Evolutionary conservation across 2,329 filamentous ascomycete genomes (phyloP).

Genomic region (Didymella pinodella): DNA sequence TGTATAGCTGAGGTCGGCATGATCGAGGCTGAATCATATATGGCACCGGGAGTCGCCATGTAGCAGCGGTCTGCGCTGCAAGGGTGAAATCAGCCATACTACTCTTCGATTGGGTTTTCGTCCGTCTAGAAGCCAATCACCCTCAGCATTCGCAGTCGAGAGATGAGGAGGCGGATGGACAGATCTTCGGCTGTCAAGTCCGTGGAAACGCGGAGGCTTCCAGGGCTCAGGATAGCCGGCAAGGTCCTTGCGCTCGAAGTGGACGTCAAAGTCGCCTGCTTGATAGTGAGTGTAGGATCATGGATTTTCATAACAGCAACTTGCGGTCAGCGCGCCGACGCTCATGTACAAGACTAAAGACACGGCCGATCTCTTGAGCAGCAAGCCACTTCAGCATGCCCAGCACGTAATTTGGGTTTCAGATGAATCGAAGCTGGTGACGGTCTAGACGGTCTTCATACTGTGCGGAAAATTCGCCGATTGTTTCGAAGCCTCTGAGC

Average conservation of each 20-base stretch:
- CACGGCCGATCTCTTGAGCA: constrained; percentile 20
- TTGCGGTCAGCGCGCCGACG: constrained; percentile 16
- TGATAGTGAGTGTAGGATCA: not conserved
- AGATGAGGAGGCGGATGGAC: not conserved
- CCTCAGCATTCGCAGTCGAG: not conserved
- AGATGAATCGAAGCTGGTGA: not conserved
- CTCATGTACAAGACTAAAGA: constrained; percentile 16
- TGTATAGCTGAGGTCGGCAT: constrained; percentile 20
- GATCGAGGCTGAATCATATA: constrained; percentile 15
- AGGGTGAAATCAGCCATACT: not conserved
- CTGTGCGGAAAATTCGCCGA: not conserved
- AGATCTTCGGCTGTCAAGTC: not conserved
- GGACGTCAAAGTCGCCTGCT: constrained; percentile 2
- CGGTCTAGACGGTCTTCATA: not conserved
- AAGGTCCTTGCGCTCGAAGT: constrained; percentile 10
- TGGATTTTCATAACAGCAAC: not conserved
- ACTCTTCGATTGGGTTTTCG: not conserved
- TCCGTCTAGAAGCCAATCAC: not conserved
- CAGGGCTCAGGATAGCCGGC: not conserved
- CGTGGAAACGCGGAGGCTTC: too few species aligned
- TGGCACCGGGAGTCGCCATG: not conserved
- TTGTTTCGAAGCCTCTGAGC: not conserved
- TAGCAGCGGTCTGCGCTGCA: not conserved
- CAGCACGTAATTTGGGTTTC: too few species aligned
- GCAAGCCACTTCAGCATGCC: not conserved